These are phyloP conservation scores for Moesziomyces globuligerus DNA, from an alignment of 1,284 basidiomycete genomes.

Conservation along the genomic window DNA sequence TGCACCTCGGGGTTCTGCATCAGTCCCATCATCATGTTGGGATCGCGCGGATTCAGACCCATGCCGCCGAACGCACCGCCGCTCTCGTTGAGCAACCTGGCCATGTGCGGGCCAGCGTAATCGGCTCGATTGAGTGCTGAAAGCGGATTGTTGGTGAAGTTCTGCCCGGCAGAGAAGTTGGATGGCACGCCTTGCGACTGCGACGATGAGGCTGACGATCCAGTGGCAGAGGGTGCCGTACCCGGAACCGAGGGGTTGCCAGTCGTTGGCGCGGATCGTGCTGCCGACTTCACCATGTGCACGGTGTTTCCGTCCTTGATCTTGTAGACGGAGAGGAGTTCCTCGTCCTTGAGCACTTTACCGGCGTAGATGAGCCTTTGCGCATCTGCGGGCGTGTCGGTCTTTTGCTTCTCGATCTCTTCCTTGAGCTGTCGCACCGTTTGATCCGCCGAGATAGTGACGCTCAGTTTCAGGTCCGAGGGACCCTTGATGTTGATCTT, in stretches of 20 bases:
- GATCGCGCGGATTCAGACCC: slow-evolving; percentile 64
- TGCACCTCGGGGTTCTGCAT: slow-evolving; percentile 63
- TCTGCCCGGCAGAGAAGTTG: slow-evolving; percentile 63
- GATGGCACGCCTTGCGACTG: slow-evolving; percentile 60
- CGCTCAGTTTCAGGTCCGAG: slow-evolving; percentile 58
- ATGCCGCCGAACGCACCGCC: slow-evolving; percentile 58
- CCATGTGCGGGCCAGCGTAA: slow-evolving; percentile 65
- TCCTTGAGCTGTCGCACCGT: slow-evolving; percentile 63
- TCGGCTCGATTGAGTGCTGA: slow-evolving; percentile 63
- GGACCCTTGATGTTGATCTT: slow-evolving; percentile 65
- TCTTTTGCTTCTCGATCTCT: slow-evolving; percentile 54
- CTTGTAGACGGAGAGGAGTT: slow-evolving; percentile 59
- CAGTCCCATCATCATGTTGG: slow-evolving; percentile 64
- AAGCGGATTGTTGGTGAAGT: slow-evolving; percentile 64
- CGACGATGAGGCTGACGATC: slow-evolving; percentile 24
- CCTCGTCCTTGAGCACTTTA: slow-evolving; percentile 65
- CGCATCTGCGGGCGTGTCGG: slow-evolving; percentile 61
- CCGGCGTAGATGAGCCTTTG: slow-evolving; percentile 65
- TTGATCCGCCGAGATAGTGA: slow-evolving; percentile 50
- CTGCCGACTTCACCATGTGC: slow-evolving; percentile 63
- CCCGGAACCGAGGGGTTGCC: slow-evolving; percentile 46
- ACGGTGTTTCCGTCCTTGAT: slow-evolving; percentile 62
- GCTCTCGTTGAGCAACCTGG: slow-evolving; percentile 55
- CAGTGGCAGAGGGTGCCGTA: slow-evolving; percentile 25
- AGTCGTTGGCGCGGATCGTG: slow-evolving; percentile 50